phyloP scores from a whole-genome alignment of 768 basidiomycete genomes.

The Suillus sp. region DNA sequence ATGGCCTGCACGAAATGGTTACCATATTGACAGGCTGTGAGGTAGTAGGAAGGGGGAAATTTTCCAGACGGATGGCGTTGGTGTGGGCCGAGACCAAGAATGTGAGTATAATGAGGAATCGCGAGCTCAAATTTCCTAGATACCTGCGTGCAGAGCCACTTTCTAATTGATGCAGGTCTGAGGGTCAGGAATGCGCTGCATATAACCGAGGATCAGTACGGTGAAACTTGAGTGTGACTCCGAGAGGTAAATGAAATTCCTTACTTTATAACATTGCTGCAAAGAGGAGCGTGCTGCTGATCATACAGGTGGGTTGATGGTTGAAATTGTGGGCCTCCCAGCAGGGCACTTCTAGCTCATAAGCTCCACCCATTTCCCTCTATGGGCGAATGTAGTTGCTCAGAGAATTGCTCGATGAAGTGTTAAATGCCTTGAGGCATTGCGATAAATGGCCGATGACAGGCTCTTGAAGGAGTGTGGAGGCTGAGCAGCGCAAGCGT shows the following conservation, averaged over 20 bases:
- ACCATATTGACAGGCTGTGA: neutral
- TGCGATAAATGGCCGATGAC: conserved; percentile 64
- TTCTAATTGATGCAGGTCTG: conserved; percentile 68
- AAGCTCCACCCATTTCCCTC: conserved; percentile 75
- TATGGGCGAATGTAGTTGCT: conserved; percentile 75
- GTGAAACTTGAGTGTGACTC: conserved; percentile 64
- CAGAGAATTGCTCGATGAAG: conserved; percentile 63
- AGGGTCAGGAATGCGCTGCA: conserved; percentile 49
- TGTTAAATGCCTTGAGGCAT: conserved; percentile 47
- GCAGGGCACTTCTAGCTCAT: conserved; percentile 60
- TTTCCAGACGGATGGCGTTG: neutral
- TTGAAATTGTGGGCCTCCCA: conserved; percentile 77
- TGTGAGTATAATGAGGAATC: conserved; percentile 38
- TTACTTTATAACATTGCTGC: conserved; percentile 67
- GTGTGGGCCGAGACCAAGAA: neutral
- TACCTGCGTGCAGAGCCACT: conserved; percentile 66
- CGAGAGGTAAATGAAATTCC: conserved; percentile 66
- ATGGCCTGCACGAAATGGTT: no score
- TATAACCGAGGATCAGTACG: conserved; percentile 64
- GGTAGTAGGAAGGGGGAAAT: neutral
- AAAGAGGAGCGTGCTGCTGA: conserved; percentile 59
- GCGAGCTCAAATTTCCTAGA: conserved; percentile 46
- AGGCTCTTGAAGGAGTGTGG: conserved; percentile 63
- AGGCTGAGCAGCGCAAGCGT: conserved; percentile 73
- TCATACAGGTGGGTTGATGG: conserved; percentile 78